Conservation (phyloP, 2,329 filamentous ascomycete genomes). For the Fusarium chuoi region DNA sequence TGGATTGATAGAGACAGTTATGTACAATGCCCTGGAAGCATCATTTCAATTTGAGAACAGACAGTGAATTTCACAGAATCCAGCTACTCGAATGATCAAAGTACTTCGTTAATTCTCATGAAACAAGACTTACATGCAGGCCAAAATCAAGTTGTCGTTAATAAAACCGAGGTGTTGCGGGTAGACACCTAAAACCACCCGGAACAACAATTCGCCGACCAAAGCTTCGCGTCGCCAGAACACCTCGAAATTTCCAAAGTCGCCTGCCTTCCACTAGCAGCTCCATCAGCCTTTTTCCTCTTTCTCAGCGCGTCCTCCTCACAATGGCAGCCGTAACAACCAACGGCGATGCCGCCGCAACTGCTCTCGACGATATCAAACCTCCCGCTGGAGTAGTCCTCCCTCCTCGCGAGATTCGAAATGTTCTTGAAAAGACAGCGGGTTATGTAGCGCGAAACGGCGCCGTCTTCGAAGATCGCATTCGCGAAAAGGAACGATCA, state of each 20-base stretch:
- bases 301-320: slow-evolving; percentile 8
- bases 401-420: slow-evolving; percentile 88
- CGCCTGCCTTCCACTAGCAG: slow-evolving; percentile 3
- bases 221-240: slow-evolving; percentile 34
- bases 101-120: not conserved
- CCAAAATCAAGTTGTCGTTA: not conserved
- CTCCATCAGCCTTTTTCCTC: slow-evolving; percentile 14
- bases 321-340: slow-evolving; percentile 51
- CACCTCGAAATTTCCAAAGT: slow-evolving; percentile 43
- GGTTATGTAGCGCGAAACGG: slow-evolving; percentile 83
- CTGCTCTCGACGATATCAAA: slow-evolving; percentile 73
- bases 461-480: slow-evolving; percentile 79
- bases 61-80: too few species aligned
- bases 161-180: not conserved
- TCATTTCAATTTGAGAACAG: not conserved
- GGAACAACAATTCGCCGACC: slow-evolving; percentile 27
- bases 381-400: slow-evolving; percentile 86
- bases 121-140: not conserved
- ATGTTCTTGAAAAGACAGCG: slow-evolving; percentile 90
- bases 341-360: slow-evolving; percentile 63
- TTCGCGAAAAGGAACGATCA: slow-evolving; percentile 83
- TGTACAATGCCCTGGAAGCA: not conserved
- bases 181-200: not conserved
- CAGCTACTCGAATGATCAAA: not conserved
- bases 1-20: not conserved